Conservation (phyloP, 2,329 filamentous ascomycete genomes). For the Bipolaris cookei region DNA sequence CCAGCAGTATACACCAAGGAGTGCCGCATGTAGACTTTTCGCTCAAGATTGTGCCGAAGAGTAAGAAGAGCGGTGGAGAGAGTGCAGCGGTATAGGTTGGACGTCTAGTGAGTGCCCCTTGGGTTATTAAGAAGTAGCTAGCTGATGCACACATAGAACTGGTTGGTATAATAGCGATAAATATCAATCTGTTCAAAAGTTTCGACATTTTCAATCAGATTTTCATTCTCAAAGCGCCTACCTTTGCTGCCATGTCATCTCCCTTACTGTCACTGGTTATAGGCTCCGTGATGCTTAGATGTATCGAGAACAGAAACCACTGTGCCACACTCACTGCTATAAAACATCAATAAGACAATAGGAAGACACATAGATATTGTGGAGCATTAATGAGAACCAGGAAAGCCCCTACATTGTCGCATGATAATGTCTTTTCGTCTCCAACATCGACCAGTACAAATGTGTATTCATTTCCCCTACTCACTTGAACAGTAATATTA, state of each 20-base stretch:
- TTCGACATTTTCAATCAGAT: too few species aligned
- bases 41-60: conserved; percentile 75
- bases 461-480: neutral
- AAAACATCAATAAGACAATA: neutral
- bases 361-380: conserved; percentile 10
- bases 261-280: neutral
- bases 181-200: neutral
- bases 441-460: neutral
- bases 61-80: conserved; percentile 29
- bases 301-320: neutral
- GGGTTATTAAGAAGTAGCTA: neutral
- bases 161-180: neutral
- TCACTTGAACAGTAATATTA: neutral
- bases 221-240: neutral
- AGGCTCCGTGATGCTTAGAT: neutral
- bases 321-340: neutral
- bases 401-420: neutral
- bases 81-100: conserved; percentile 15
- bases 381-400: conserved; percentile 9
- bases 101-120: neutral
- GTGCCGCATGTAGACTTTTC: conserved; percentile 95
- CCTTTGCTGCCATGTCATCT: neutral
- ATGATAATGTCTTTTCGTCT: neutral
- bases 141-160: neutral
- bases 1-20: conserved; percentile 95